A percentile compares a stretch with the other conserved stretches of the same genome.
These are phyloP conservation scores for Aspergillus sparsus DNA, from an alignment of 495 filamentous ascomycete genomes.

Conservation along the genomic window DNA sequence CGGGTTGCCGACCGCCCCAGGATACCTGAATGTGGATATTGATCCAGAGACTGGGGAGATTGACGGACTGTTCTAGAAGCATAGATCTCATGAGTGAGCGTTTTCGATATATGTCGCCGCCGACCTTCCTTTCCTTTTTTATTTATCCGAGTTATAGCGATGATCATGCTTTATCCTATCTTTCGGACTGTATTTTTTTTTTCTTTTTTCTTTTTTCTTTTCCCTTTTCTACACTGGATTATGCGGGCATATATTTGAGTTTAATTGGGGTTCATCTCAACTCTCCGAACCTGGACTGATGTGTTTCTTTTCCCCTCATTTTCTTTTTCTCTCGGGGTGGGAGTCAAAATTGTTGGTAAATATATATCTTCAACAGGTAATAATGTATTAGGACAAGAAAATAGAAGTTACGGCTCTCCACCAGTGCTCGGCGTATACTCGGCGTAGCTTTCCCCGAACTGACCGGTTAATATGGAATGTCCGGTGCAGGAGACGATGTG, in stretches of 20 bases:
- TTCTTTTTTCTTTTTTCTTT: not conserved
- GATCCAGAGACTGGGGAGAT: conserved; percentile 94
- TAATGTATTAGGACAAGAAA: not conserved
- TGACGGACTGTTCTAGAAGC: conserved; percentile 81
- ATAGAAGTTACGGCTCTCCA: no score
- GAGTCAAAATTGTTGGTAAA: not conserved
- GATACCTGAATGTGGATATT: conserved; percentile 95
- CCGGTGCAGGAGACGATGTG: not conserved
- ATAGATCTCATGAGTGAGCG: not conserved
- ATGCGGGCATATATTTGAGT: not conserved
- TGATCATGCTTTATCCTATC: no score
- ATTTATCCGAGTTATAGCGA: not conserved
- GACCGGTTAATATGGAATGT: not conserved
- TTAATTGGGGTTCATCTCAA: conserved; percentile 5
- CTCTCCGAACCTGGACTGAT: not conserved
- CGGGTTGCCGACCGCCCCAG: conserved; percentile 90
- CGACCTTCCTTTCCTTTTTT: not conserved
- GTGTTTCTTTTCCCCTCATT: not conserved
- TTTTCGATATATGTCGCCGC: not conserved
- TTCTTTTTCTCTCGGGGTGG: not conserved
- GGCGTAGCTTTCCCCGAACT: not conserved
- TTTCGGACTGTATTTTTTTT: not conserved
- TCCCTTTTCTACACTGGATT: not conserved
- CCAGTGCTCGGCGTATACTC: no score
- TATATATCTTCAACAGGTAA: not conserved